These are phyloP conservation scores for Jatropha podagrica DNA, from an alignment of 441 rosid species.

Conservation along the genomic window DNA sequence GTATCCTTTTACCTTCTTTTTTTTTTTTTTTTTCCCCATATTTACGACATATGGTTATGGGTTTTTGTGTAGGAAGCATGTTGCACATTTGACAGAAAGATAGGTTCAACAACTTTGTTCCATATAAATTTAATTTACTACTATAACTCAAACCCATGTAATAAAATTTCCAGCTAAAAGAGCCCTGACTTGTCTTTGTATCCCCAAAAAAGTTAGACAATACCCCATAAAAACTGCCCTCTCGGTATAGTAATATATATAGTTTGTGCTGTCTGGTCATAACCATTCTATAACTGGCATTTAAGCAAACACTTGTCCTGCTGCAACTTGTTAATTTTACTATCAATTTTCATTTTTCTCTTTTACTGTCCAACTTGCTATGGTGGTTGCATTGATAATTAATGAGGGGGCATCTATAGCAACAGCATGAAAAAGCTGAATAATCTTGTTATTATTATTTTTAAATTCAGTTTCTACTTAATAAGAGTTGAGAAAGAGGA, in stretches of 20 bases:
- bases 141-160: too few relatives aligned
- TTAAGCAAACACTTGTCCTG: neutral
- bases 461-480: neutral
- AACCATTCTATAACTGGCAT: neutral
- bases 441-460: neutral
- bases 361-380: neutral
- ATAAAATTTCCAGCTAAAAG: neutral
- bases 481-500: too few relatives aligned
- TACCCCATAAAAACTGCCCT: too few relatives aligned
- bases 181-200: neutral
- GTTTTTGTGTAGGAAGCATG: neutral
- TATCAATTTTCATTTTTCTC: neutral
- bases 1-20: neutral
- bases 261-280: neutral
- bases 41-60: neutral
- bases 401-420: neutral
- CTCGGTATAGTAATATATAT: neutral
- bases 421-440: neutral
- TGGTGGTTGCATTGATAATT: neutral
- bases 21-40: neutral
- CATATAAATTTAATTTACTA: neutral
- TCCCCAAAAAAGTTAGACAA: neutral
- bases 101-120: neutral
- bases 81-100: slow-evolving; percentile 4
- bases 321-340: neutral